Evolutionary conservation across 371 early-diverging fungal species (phyloP), one percentile per base, ranked within the genome.

Genomic region (Choanephora cucurbitarum): DNA sequence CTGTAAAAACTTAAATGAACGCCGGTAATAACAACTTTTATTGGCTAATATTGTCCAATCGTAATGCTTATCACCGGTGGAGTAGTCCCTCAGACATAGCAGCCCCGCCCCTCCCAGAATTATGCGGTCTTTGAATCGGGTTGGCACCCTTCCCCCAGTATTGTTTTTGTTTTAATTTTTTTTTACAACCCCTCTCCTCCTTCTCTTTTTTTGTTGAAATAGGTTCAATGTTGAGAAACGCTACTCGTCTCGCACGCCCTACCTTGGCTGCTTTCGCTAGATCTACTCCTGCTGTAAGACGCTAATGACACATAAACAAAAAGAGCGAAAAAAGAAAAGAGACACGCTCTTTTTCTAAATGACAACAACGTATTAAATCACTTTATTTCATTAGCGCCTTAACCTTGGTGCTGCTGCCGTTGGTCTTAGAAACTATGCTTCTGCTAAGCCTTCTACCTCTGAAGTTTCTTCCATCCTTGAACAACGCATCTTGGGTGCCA

Each of bases 381-480:
- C 19, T n/a, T 13, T 22, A 33, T 44, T 34, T 7, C 14, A n/a
- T 21, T 57, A 57, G 58, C 81, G 80, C 53, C 69, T 74, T 66
- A 81, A 79, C 67, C 70, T 77, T 55, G 75, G 81, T 58, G 82
- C 78, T 53, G 57, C 72, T 58, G 68, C 76, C 58, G 48, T 52
- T 52, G 69, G 69, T 55, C 15, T 70, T 58, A 71, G 82, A 53
- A 73, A 67, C 64, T 84, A 79, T 67, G 84, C 82, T 45, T 64
- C 84, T 54, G 82, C 81, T 57, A 84, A 84, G 73, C 82, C 82
- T 55, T 83, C 81, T 52, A 90, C 93, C 58, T 84, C 91, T 40
- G 95, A 94, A 78, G 92, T 94, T 21, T 88, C 94, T 55, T 90
- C 89, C 56, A 92, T 95, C 73, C 86, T 94, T 48, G 94, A 97